These are phyloP conservation scores for Geotrichum macrosporum DNA, from an alignment of 1,139 yeast species.

Conservation along the genomic window DNA sequence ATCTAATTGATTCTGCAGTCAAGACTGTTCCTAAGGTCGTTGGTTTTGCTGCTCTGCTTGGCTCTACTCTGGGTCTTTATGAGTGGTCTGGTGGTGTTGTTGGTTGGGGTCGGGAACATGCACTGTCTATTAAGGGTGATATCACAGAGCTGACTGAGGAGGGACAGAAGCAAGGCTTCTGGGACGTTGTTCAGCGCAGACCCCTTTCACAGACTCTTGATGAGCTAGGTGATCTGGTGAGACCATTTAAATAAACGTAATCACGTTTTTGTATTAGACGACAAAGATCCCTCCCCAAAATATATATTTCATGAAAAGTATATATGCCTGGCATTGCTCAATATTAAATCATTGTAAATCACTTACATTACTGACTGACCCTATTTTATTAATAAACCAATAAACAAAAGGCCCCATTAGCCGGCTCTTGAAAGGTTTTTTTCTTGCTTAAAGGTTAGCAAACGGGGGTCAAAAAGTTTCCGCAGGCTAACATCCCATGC, in stretches of 20 bases:
- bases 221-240: constrained; percentile 53
- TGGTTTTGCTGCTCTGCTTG: constrained; percentile 44
- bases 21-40: constrained; percentile 43
- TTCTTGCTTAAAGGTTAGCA: too few relatives aligned
- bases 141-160: constrained; percentile 35
- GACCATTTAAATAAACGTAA: constrained; percentile 25
- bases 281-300: too few relatives aligned
- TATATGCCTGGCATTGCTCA: neutral
- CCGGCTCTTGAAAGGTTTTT: too few relatives aligned
- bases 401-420: too few relatives aligned
- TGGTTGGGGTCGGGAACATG: constrained; percentile 39
- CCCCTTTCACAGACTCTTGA: constrained; percentile 78
- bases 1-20: constrained; percentile 31
- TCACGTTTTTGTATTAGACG: too few relatives aligned
- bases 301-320: neutral
- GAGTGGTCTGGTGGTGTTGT: constrained; percentile 47
- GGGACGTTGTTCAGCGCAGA: constrained; percentile 79
- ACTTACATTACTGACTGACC: too few relatives aligned
- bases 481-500: too few relatives aligned
- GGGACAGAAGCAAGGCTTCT: constrained; percentile 61
- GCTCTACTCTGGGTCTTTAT: constrained; percentile 39
- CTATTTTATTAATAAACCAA: too few relatives aligned
- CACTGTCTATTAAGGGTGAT: constrained; percentile 34
- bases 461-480: too few relatives aligned
- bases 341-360: neutral